Percentiles rank a stretch among this genome's conserved stretches.
These are phyloP conservation scores for Camelina sativa DNA, from an alignment of 345 rosid genomes.

Conservation along the genomic window DNA sequence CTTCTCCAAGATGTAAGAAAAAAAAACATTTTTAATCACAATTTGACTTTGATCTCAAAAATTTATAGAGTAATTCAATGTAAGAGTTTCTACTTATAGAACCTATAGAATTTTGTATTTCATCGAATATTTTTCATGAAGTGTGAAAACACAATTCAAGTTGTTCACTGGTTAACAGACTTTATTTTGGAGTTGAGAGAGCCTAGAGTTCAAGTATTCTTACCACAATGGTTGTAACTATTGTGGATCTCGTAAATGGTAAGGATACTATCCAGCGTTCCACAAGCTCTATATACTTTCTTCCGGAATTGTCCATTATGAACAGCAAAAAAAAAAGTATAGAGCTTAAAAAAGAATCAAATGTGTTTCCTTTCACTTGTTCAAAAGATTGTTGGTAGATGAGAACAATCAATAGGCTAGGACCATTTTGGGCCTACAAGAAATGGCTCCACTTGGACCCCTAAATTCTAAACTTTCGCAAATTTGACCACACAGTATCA, in stretches of 20 bases:
- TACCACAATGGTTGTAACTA: neutral
- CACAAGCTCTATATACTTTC: neutral
- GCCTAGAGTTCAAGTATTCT: neutral
- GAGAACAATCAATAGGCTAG: conserved; percentile 40
- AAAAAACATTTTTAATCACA: too few relatives aligned
- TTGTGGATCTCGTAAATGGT: neutral
- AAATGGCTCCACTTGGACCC: conserved; percentile 27
- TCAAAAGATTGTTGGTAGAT: conserved; percentile 31
- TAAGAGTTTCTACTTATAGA: too few relatives aligned
- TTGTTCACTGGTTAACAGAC: neutral
- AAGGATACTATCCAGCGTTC: neutral
- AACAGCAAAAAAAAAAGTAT: neutral
- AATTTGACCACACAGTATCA: conserved; percentile 28
- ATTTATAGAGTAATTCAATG: too few relatives aligned
- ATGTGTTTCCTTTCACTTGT: conserved; percentile 4
- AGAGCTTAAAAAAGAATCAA: neutral
- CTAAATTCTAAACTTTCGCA: conserved; percentile 2
- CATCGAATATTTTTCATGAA: too few relatives aligned
- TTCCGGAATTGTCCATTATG: neutral
- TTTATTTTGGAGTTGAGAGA: neutral
- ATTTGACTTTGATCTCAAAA: too few relatives aligned
- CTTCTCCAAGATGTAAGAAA: too few relatives aligned
- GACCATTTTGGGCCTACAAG: conserved; percentile 39
- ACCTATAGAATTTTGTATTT: too few relatives aligned
- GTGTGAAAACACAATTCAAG: neutral